Percentiles rank a stretch among this genome's conserved stretches.
Conservation (phyloP, 164 flowering plant genomes). For the Aristolochia contorta region DNA sequence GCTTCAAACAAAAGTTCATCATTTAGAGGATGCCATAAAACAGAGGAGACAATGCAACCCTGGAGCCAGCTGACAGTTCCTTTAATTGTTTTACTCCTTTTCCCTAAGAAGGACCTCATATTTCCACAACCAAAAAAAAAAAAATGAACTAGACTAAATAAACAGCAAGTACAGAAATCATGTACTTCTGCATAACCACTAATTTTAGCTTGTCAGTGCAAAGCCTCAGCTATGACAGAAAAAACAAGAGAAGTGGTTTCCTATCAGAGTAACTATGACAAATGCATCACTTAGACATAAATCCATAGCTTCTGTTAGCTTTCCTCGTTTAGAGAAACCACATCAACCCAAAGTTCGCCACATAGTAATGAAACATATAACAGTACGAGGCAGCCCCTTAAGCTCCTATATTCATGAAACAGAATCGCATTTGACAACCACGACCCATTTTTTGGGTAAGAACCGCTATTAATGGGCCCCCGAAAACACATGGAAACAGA, state of each 20-base stretch:
- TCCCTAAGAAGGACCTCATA: too few species aligned
- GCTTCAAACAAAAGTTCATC: conserved; percentile 11
- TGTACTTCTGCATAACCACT: neutral
- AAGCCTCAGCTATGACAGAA: neutral
- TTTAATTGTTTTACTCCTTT: too few species aligned
- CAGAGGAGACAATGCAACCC: too few species aligned
- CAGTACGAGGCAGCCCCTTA: neutral
- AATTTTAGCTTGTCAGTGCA: neutral
- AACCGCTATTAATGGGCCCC: too few species aligned
- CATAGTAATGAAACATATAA: neutral
- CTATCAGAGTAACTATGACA: conserved; percentile 26
- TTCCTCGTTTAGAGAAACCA: conserved; percentile 6
- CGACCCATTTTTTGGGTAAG: too few species aligned
- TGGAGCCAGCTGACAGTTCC: too few species aligned
- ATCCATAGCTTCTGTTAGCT: conserved; percentile 2
- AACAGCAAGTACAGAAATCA: neutral
- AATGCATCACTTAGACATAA: conserved; percentile 6
- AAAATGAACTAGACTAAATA: too few species aligned
- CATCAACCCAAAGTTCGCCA: neutral
- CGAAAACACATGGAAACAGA: too few species aligned
- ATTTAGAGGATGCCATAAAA: conserved; percentile 2
- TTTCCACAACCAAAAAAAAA: too few species aligned
- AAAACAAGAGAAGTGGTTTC: neutral
- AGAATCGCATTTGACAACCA: too few species aligned
- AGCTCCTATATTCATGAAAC: too few species aligned